Evolutionary conservation across 345 rosid genomes (phyloP).

Genomic region (Angophora floribunda): DNA sequence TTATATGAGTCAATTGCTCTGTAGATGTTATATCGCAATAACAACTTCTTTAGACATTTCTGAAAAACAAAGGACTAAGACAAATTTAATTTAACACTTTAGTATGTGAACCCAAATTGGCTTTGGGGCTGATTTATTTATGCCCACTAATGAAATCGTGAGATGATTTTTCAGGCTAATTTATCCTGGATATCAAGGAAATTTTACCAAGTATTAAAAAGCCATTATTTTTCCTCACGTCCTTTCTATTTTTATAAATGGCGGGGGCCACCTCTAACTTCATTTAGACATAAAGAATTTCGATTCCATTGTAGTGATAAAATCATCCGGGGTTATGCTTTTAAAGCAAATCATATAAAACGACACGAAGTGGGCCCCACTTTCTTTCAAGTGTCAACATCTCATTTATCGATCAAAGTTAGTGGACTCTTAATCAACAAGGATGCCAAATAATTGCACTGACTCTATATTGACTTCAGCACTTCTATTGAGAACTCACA

Average conservation of each 20-base stretch:
- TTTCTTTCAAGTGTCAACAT: neutral
- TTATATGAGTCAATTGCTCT: neutral
- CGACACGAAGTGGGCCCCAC: neutral
- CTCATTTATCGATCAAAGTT: too few relatives aligned
- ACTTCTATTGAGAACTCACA: neutral
- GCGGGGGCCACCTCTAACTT: too few relatives aligned
- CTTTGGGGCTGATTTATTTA: too few relatives aligned
- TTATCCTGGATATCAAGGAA: too few relatives aligned
- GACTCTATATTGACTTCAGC: neutral
- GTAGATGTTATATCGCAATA: neutral
- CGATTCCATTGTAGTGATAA: neutral
- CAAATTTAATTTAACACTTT: too few relatives aligned
- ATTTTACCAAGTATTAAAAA: neutral
- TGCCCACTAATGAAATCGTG: neutral
- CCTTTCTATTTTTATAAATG: too few relatives aligned
- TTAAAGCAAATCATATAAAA: neutral
- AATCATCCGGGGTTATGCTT: neutral
- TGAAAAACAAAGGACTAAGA: neutral
- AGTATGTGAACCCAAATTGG: neutral
- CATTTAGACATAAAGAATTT: neutral
- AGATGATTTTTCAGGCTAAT: neutral
- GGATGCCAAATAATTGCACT: neutral
- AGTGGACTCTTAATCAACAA: neutral
- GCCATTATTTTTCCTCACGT: neutral
- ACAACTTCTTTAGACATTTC: too few relatives aligned